A percentile compares a stretch with the other conserved stretches of the same genome.
Evolutionary conservation across 169 alveolate species (phyloP).

Genomic region (Eimeria acervulina): DNA sequence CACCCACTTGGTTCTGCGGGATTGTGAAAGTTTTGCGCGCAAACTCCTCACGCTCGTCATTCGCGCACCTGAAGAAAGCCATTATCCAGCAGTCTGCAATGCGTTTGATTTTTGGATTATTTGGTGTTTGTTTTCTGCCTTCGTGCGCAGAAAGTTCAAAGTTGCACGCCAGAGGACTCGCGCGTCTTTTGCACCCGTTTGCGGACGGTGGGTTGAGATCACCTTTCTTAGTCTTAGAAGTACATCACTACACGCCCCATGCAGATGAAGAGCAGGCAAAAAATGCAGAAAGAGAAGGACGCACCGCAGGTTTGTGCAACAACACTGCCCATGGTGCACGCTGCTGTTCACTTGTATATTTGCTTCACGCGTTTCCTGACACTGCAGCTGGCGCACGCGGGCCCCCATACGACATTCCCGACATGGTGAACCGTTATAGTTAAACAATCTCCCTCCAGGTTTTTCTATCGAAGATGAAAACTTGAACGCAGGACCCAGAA

Average conservation of each 20-base stretch:
- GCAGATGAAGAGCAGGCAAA: slow-evolving; percentile 56
- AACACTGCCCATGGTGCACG: not conserved
- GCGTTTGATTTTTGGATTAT: not conserved
- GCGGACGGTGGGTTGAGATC: slow-evolving; percentile 1
- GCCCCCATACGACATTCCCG: slow-evolving; percentile 40
- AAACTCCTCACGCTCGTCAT: not conserved
- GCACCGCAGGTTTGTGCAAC: slow-evolving; percentile 38
- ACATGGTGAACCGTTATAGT: slow-evolving; percentile 10
- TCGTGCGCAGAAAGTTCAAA: slow-evolving; percentile 2
- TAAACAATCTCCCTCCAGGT: not conserved
- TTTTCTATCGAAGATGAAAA: not conserved
- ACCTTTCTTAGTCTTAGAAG: not conserved
- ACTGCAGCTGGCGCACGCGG: slow-evolving; percentile 30
- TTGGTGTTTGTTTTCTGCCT: not conserved
- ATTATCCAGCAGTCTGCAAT: not conserved
- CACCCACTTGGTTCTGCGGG: not conserved
- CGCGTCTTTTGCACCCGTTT: slow-evolving; percentile 13
- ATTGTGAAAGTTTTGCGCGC: not conserved
- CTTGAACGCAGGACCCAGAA: slow-evolving; percentile 32
- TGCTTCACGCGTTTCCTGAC: not conserved
- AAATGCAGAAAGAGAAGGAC: slow-evolving; percentile 37
- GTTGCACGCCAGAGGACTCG: not conserved
- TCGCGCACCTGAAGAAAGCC: not conserved
- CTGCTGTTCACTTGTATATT: not conserved
- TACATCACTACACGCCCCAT: not conserved